Conservation (phyloP, 1,139 yeast genomes). For the Schwanniomyces etchellsii region DNA sequence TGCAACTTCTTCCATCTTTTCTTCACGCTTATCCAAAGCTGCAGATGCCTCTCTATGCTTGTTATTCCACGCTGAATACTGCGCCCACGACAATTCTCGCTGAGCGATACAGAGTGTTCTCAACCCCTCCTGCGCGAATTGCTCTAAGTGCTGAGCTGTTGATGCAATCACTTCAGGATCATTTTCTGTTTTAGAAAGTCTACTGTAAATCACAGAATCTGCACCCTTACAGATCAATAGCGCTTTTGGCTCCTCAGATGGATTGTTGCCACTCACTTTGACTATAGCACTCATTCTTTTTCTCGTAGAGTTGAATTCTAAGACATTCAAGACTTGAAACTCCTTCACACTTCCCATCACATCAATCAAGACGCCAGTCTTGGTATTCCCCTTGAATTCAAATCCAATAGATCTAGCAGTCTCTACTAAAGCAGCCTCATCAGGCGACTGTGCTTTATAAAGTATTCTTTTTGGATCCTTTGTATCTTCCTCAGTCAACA, state of each 20-base stretch:
- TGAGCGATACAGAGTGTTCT: conserved; percentile 45
- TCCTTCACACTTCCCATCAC: conserved; percentile 39
- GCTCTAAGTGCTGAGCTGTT: conserved; percentile 38
- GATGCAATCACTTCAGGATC: conserved; percentile 23
- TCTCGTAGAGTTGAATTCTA: conserved; percentile 51
- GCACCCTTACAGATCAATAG: conserved; percentile 46
- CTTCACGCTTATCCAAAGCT: conserved; percentile 39
- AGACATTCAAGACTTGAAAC: conserved; percentile 43
- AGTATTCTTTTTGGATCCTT: conserved; percentile 28
- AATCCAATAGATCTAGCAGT: conserved; percentile 55
- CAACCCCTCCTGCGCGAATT: conserved; percentile 43
- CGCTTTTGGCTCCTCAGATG: conserved; percentile 31
- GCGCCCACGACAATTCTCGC: conserved; percentile 37
- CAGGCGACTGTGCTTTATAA: conserved; percentile 59
- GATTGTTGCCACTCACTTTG: conserved; percentile 40
- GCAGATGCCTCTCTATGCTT: conserved; percentile 39
- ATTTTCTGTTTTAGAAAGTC: conserved; percentile 31
- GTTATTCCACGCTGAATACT: conserved; percentile 38
- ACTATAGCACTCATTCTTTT: conserved; percentile 89
- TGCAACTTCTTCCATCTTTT: conserved; percentile 41
- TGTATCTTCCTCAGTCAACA: conserved; percentile 43
- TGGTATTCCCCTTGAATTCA: conserved; percentile 42
- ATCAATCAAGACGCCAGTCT: conserved; percentile 38
- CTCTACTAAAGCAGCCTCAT: conserved; percentile 59
- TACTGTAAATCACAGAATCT: conserved; percentile 39